phyloP scores from a whole-genome alignment of 805 yeast genomes.

The Millerozyma acaciae region DNA sequence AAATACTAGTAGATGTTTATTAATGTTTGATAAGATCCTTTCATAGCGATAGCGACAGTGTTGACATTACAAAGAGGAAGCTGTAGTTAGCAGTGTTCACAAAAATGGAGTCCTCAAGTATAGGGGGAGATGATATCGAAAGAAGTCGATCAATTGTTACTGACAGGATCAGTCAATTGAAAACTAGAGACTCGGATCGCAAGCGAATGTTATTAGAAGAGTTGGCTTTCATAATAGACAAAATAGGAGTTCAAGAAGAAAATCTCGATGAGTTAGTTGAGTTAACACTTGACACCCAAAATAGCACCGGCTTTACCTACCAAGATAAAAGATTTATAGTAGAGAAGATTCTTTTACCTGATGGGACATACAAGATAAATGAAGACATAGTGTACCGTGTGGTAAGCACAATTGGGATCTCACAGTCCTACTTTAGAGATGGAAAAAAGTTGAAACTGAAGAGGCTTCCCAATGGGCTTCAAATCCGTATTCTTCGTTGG shows the following conservation, averaged over 20 bases:
- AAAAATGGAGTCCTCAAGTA: too few relatives aligned
- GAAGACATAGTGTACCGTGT: conserved; percentile 6
- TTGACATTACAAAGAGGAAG: too few relatives aligned
- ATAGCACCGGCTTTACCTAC: conserved; percentile 2
- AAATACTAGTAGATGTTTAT: too few relatives aligned
- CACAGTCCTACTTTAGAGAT: conserved; percentile 14
- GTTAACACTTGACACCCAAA: conserved; percentile 7
- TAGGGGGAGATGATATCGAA: too few relatives aligned
- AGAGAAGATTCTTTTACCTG: conserved; percentile 8
- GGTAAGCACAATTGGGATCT: conserved; percentile 12
- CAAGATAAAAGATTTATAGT: conserved; percentile 11
- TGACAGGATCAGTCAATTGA: background rate
- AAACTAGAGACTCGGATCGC: background rate
- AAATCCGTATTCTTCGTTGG: conserved; percentile 21
- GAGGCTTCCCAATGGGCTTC: conserved; percentile 12
- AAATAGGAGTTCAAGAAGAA: conserved; percentile 9
- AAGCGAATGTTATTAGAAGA: conserved; percentile 2
- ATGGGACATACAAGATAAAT: conserved; percentile 4
- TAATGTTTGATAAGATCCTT: too few relatives aligned
- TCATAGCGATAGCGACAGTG: too few relatives aligned
- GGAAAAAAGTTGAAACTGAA: conserved; percentile 11
- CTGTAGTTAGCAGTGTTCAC: too few relatives aligned
- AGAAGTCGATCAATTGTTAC: background rate
- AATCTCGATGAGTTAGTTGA: conserved; percentile 8
- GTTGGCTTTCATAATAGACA: conserved; percentile 1